Percentiles rank a stretch among this genome's conserved stretches.
Evolutionary conservation across 192 early-diverging fungal genomes (phyloP).

Genomic region (Gorgonomyces haynaldii): DNA sequence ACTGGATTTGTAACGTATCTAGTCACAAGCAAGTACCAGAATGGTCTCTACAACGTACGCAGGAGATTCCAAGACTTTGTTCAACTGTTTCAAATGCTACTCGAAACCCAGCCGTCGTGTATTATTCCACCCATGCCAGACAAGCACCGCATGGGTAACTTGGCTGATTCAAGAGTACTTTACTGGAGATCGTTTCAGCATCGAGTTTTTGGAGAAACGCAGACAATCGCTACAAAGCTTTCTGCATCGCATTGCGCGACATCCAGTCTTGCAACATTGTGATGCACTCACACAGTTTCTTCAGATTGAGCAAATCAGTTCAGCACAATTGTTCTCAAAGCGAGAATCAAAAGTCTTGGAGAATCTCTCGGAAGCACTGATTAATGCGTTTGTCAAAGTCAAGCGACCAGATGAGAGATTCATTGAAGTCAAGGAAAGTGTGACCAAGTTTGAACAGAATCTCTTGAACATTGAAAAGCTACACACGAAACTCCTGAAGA

Average conservation of each 20-base stretch:
- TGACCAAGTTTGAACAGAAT: constrained; percentile 81
- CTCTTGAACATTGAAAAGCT: constrained; percentile 74
- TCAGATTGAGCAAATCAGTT: constrained; percentile 55
- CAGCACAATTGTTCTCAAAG: not conserved
- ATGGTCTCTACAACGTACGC: constrained; percentile 35
- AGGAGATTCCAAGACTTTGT: constrained; percentile 93
- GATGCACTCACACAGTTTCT: constrained; percentile 66
- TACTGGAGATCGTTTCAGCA: constrained; percentile 86
- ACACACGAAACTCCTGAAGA: constrained; percentile 49
- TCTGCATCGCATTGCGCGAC: constrained; percentile 64
- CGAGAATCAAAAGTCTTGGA: constrained; percentile 55
- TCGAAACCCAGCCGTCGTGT: constrained; percentile 62
- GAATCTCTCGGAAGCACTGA: constrained; percentile 65
- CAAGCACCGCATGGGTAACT: constrained; percentile 82
- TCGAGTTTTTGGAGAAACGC: constrained; percentile 82
- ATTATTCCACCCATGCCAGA: constrained; percentile 85
- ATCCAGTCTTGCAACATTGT: constrained; percentile 67
- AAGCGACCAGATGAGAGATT: constrained; percentile 80
- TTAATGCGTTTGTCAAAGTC: constrained; percentile 86
- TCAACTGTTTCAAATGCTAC: constrained; percentile 68
- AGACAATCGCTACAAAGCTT: constrained; percentile 69
- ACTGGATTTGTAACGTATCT: constrained; percentile 73
- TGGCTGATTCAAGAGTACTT: too few species aligned
- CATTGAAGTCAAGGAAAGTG: constrained; percentile 63
- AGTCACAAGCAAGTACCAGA: constrained; percentile 54